Evolutionary conservation across 495 filamentous ascomycete genomes (phyloP).

Genomic region (Penicillium malachiteum): DNA sequence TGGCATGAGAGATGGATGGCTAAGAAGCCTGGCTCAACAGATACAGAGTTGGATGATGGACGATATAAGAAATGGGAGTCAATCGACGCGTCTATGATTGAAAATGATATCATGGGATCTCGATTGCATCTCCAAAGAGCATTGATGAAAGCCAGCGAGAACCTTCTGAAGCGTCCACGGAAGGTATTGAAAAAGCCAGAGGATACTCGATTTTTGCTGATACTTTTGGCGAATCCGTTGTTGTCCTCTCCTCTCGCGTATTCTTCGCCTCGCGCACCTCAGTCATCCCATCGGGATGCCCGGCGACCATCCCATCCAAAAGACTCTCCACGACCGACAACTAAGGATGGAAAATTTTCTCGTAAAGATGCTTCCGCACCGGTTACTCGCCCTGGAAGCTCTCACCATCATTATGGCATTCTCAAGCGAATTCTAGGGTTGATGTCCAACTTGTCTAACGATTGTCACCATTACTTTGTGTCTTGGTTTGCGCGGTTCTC

Average conservation of each 20-base stretch:
- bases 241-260: conserved; percentile 45
- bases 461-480: conserved; percentile 81
- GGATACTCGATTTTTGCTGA: conserved; percentile 78
- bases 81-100: conserved; percentile 47
- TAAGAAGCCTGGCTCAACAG: conserved; percentile 32
- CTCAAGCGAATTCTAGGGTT: conserved; percentile 84
- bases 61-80: conserved; percentile 30
- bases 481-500: conserved; percentile 79
- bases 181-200: conserved; percentile 65
- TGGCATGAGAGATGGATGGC: conserved; percentile 55
- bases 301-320: conserved; percentile 32
- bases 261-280: background rate
- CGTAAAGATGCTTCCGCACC: conserved; percentile 16
- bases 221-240: conserved; percentile 79
- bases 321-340: conserved; percentile 16
- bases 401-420: conserved; percentile 73
- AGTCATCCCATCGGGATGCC: conserved; percentile 20
- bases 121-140: conserved; percentile 65
- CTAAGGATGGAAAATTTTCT: conserved; percentile 21
- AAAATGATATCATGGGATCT: conserved; percentile 62
- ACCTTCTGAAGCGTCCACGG: conserved; percentile 80
- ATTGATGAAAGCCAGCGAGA: conserved; percentile 81
- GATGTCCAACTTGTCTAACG: conserved; percentile 69
- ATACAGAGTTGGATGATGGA: conserved; percentile 27
- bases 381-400: conserved; percentile 26